These are phyloP conservation scores for Aspergillus tanneri DNA, from an alignment of 2,329 filamentous ascomycete species.

Conservation along the genomic window DNA sequence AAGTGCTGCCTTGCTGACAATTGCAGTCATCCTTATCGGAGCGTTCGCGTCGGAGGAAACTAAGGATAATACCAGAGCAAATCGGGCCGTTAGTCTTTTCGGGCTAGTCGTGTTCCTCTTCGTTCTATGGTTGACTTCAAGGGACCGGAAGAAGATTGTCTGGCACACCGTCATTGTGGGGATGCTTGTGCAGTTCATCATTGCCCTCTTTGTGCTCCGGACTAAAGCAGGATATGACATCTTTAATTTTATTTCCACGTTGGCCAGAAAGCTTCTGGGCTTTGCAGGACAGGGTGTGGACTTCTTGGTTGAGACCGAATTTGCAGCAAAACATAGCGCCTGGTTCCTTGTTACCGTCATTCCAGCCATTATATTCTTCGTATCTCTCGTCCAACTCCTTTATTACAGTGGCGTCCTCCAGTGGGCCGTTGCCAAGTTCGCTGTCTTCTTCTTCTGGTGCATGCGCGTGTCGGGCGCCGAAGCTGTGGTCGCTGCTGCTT, in stretches of 20 bases:
- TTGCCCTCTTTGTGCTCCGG: conserved; percentile 83
- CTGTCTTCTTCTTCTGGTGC: conserved; percentile 86
- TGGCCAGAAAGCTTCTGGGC: conserved; percentile 71
- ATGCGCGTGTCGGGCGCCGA: conserved; percentile 86
- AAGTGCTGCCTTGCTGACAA: conserved; percentile 61
- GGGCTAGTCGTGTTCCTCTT: conserved; percentile 71
- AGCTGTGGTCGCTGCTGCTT: conserved; percentile 89
- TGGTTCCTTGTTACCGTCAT: conserved; percentile 79
- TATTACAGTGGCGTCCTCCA: conserved; percentile 80
- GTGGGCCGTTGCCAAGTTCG: conserved; percentile 87
- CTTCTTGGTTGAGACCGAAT: conserved; percentile 63
- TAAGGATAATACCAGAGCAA: conserved; percentile 72
- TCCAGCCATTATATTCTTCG: conserved; percentile 96
- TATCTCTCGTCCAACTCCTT: conserved; percentile 82
- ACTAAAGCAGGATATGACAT: conserved; percentile 82
- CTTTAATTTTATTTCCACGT: conserved; percentile 79
- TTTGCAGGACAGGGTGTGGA: conserved; percentile 71
- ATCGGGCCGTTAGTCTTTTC: conserved; percentile 77
- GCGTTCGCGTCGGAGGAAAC: conserved; percentile 71
- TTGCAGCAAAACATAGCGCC: conserved; percentile 40
- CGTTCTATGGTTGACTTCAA: conserved; percentile 68
- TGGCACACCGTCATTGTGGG: conserved; percentile 85
- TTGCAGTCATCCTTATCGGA: conserved; percentile 73
- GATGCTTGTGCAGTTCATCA: conserved; percentile 83
- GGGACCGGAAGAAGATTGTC: conserved; percentile 57